Percentiles rank a stretch among this genome's conserved stretches.
Evolutionary conservation across 2,329 filamentous ascomycete genomes (phyloP).

Genomic region (Aspergillus glaucus): DNA sequence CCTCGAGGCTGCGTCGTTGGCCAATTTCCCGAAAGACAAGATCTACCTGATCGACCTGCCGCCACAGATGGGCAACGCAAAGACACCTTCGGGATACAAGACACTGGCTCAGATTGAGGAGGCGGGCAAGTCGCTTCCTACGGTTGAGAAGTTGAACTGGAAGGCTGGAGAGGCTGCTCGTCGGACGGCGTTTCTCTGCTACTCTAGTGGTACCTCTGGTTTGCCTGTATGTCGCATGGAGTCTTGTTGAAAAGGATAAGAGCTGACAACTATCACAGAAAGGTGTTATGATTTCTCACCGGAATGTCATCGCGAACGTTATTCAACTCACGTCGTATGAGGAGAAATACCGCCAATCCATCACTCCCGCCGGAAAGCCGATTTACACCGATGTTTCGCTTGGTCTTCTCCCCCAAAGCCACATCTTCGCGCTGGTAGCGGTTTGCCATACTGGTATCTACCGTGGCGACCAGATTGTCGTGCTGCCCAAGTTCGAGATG

Average conservation of each 20-base stretch:
- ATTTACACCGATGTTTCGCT: conserved; percentile 53
- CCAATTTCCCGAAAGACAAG: conserved; percentile 56
- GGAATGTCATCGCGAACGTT: conserved; percentile 71
- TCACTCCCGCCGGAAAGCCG: conserved; percentile 30
- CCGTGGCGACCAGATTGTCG: conserved; percentile 65
- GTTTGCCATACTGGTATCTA: conserved; percentile 61
- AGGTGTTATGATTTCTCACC: conserved; percentile 77
- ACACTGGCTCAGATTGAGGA: conserved; percentile 61
- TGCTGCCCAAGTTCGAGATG: conserved; percentile 69
- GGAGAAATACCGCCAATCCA: conserved; percentile 22
- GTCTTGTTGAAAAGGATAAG: neutral
- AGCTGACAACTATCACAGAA: conserved; percentile 47
- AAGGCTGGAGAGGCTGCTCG: conserved; percentile 42
- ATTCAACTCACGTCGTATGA: conserved; percentile 56
- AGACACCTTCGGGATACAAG: conserved; percentile 45
- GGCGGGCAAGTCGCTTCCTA: conserved; percentile 46
- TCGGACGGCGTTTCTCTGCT: conserved; percentile 70
- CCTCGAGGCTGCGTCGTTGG: conserved; percentile 57
- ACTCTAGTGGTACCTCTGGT: conserved; percentile 73
- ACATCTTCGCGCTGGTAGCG: conserved; percentile 73
- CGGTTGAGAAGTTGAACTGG: conserved; percentile 37
- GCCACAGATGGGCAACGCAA: conserved; percentile 44
- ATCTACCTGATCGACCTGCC: conserved; percentile 67
- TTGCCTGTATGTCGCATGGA: conserved; percentile 51
- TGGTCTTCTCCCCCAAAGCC: conserved; percentile 71